These are phyloP conservation scores for Dictyostelium discoideum DNA, from an alignment of 78 protist genomes.

Conservation along the genomic window DNA sequence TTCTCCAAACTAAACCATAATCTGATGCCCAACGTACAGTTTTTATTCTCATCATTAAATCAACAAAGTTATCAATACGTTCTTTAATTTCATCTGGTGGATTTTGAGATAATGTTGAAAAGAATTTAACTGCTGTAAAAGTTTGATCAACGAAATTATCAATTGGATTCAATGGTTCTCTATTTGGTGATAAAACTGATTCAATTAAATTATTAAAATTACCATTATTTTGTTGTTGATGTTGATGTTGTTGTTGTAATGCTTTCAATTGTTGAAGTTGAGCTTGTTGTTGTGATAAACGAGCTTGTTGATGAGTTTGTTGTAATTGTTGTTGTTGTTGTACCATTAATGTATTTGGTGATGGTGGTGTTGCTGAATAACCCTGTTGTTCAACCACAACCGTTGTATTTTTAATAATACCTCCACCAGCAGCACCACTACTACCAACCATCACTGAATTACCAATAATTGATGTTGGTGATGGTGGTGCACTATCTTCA, in stretches of 20 bases:
- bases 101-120: not conserved
- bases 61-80: not conserved
- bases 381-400: not conserved
- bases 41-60: not conserved
- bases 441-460: not conserved
- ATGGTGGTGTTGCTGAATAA: not conserved
- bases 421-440: not conserved
- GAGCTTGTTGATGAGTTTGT: slow-evolving; percentile 32
- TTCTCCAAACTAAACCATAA: slow-evolving; percentile 67
- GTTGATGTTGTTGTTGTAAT: not conserved
- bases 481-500: slow-evolving; percentile 12
- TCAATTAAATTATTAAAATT: not conserved
- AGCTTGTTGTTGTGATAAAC: not conserved
- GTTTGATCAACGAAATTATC: slow-evolving; percentile 48
- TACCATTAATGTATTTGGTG: slow-evolving; percentile 4
- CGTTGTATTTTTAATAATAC: not conserved
- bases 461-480: not conserved
- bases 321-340: slow-evolving; percentile 18
- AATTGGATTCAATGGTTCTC: slow-evolving; percentile 20
- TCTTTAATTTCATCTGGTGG: slow-evolving; percentile 13
- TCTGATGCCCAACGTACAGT: slow-evolving; percentile 66
- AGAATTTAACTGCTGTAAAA: slow-evolving; percentile 26
- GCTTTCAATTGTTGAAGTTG: slow-evolving; percentile 2
- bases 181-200: slow-evolving; percentile 42
- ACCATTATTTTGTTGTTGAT: not conserved